Conservation (phyloP, 169 alveolate species). For the Eimeria maxima region DNA sequence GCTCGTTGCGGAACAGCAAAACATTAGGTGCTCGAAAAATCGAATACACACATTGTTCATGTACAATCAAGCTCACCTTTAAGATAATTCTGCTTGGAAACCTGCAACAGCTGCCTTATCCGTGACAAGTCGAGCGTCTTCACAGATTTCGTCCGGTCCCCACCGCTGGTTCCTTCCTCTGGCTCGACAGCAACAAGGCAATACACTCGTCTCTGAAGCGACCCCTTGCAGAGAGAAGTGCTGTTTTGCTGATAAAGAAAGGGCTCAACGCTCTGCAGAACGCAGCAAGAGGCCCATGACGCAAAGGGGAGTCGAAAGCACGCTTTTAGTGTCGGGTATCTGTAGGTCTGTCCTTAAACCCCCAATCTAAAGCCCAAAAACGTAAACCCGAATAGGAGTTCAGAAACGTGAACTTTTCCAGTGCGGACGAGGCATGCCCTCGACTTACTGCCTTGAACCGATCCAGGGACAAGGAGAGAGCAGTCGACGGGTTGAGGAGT, state of each 20-base stretch:
- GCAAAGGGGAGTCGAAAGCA: background rate
- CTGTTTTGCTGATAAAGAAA: conserved; percentile 73
- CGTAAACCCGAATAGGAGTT: background rate
- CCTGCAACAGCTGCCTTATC: conserved; percentile 29
- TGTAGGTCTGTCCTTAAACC: too few species aligned
- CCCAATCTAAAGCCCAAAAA: too few species aligned
- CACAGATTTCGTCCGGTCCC: background rate
- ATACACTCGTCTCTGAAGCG: conserved; percentile 65
- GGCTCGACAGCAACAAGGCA: conserved; percentile 69
- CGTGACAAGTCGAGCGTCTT: conserved; percentile 50
- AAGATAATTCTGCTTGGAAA: conserved; percentile 36
- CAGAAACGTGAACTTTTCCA: background rate
- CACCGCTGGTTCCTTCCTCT: conserved; percentile 5
- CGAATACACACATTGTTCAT: background rate
- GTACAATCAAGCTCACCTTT: background rate
- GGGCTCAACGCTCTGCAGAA: conserved; percentile 68
- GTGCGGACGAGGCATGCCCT: background rate
- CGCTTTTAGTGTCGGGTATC: background rate
- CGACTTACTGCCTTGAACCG: conserved; percentile 54
- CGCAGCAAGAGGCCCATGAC: background rate
- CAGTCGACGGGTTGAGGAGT: conserved; percentile 54
- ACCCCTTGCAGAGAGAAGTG: conserved; percentile 59
- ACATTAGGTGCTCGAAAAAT: background rate
- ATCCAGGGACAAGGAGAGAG: conserved; percentile 18
- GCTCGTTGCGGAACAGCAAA: background rate